Base-by-base conservation (phyloP, 2,329 filamentous ascomycete genomes). In the Pseudofabraea citricarpa region DNA sequence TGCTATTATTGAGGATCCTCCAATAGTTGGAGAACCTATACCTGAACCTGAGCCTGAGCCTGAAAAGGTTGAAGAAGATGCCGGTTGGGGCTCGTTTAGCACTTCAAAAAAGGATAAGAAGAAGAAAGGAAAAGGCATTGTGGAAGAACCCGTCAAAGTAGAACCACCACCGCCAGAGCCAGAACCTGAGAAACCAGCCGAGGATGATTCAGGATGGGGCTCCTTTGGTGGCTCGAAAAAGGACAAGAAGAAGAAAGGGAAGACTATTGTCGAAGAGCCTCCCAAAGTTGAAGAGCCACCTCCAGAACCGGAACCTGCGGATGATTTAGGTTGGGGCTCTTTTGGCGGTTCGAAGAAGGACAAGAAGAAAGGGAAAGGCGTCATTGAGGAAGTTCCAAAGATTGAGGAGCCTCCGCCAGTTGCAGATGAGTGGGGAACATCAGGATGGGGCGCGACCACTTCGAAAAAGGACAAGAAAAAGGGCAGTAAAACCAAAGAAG, bases 161-260 rank as follows among this genome's bases (percentile, higher is more conserved):
- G 44, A 53, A 41, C 24, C 24, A 52, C 48, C 55, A 50, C 57
- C 62, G n/a, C 60, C 58, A 15, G 62, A 60, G 31, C 59, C 62
- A 2, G 64, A 65, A 39, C 64, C 68, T 18, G 64, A 45, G 18
- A 42, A 42, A 23, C 13, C 40, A 4, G 40, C 37, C 6, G 40
- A 19, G 3, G 43, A 46, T 21, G 47, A 46, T 18, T 41, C 47
- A 24, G 44, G 45, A 2, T 55, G 52, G 52, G 50, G 51, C 9
- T 27, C 38, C 6, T 56, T 62, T 61, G 49, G 59, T 7, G 36
- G 38, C 19, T 50, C 48, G 7, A 62, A 58, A 31, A 63, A 62
- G 38, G 61, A 62, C 49, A 67, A 62, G 36, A 64, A 62, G 50
- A 77, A 75, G 63, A 73, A 77, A 61, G 54, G 64, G 23, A 42